Base-by-base conservation (phyloP, 331 rosid species). In the Quercus phellos region DNA sequence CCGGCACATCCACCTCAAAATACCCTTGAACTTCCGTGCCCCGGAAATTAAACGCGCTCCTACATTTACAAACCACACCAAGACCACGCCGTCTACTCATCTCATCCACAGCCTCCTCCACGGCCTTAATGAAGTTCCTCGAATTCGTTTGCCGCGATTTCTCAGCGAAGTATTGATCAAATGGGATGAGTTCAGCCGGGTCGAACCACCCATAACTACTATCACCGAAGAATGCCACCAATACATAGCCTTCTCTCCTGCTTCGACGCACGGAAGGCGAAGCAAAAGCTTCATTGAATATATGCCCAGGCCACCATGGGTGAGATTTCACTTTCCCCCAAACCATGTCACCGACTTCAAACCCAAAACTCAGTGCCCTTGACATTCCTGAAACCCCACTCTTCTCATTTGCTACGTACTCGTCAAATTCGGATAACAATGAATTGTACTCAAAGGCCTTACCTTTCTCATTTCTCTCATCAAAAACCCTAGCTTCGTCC, bases 291-390 rank as follows among this genome's bases (percentile, higher is more conserved):
- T 93, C 97, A 55, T 89, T 91, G 59, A 81, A 95, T 74, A 95
- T 91, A 34, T 90, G 98, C 3, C 99, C 99, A 0, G 98, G 99
- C 99, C 99, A 95, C 99, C 99, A 95, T 0, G 99, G 99, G 78
- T 93, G 99, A 55, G 98, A 95, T 70, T 95, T 95, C 68, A 95
- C 99, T 88, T 93, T 95, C 14, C 98, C 99, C 99, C 99, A 95
- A 2, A 95, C 96, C 94, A 95, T 73, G 70, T 95, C 99, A 11
- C 98, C 99, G 4, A 86, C 83, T 80, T 95, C 97, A 26, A 90
- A 84, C 54, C 97, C 98, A 61, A 77, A 83, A 29, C 89, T 90
- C 64, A 85, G 55, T 26, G 91, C 93, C 79, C 91, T 91, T 51
- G 91, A 82, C 18, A 85, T 81, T 43, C 81, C 90, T 11, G 70